Conservation (phyloP, 2,329 filamentous ascomycete species). For the Colletotrichum cereale region DNA sequence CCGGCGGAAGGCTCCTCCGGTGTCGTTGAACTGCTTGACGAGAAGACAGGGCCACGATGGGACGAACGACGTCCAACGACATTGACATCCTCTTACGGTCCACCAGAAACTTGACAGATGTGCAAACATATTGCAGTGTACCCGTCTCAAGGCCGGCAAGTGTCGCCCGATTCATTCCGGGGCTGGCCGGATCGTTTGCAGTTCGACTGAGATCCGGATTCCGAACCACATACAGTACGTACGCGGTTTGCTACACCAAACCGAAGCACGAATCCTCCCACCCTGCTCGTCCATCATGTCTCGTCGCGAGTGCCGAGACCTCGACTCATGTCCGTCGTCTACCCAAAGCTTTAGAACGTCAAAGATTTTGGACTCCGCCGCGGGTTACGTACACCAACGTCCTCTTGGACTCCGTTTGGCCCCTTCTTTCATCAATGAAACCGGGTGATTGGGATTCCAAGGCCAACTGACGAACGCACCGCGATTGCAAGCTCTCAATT, state of each 20-base stretch:
- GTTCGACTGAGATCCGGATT: constrained; percentile 10
- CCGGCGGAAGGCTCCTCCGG: neutral
- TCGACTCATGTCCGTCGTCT: constrained; percentile 21
- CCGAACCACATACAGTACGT: neutral
- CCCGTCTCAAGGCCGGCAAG: constrained; percentile 23
- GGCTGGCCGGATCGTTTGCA: constrained; percentile 9
- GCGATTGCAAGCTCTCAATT: neutral
- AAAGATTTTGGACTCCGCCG: constrained; percentile 15
- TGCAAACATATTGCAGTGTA: constrained; percentile 19
- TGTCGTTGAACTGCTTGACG: constrained; percentile 5
- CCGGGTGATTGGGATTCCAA: constrained; percentile 19
- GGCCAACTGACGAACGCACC: constrained; percentile 25
- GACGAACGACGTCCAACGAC: constrained; percentile 29
- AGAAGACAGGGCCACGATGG: constrained; percentile 14
- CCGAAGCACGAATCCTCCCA: constrained; percentile 11
- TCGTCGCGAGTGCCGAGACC: constrained; percentile 22
- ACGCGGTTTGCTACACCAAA: constrained; percentile 10
- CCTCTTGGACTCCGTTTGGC: constrained; percentile 30
- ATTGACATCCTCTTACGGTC: neutral
- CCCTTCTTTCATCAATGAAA: constrained; percentile 28
- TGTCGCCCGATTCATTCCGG: constrained; percentile 8
- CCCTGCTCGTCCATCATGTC: neutral
- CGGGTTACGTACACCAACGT: constrained; percentile 9
- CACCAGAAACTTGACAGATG: neutral
- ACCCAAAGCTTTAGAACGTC: constrained; percentile 2